Evolutionary conservation across 129 eudicot species (phyloP).

Genomic region (Kitagawia praeruptora): DNA sequence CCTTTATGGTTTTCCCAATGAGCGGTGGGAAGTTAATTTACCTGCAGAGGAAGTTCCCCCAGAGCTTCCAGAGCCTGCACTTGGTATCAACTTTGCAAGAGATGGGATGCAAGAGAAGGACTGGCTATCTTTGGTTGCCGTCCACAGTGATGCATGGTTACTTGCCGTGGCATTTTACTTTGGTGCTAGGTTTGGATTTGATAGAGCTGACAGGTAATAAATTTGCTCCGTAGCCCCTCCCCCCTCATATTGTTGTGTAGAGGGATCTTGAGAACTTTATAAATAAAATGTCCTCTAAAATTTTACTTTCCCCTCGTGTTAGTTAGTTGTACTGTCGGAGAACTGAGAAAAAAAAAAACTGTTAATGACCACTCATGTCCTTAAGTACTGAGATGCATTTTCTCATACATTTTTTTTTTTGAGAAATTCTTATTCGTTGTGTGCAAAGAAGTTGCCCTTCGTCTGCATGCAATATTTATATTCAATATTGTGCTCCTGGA

Average conservation of each 20-base stretch:
- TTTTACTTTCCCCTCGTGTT: not conserved
- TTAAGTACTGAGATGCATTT: not conserved
- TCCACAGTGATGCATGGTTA: slow-evolving; percentile 70
- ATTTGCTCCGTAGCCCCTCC: not conserved
- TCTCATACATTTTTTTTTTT: not conserved
- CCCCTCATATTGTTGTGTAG: not conserved
- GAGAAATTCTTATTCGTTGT: not conserved
- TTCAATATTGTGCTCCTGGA: not conserved
- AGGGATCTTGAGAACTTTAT: not conserved
- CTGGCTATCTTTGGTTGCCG: slow-evolving; percentile 61
- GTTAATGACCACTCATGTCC: not conserved
- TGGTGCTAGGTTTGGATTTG: slow-evolving; percentile 59
- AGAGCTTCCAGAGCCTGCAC: slow-evolving; percentile 71
- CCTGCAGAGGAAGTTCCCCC: slow-evolving; percentile 66
- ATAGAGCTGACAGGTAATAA: slow-evolving; percentile 51
- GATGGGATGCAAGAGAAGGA: slow-evolving; percentile 70
- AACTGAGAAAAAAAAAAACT: not conserved
- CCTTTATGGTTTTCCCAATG: slow-evolving; percentile 53
- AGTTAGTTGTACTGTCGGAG: not conserved
- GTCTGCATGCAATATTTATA: not conserved
- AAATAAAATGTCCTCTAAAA: too few relatives aligned
- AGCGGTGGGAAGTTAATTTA: slow-evolving; percentile 58
- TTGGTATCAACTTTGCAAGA: slow-evolving; percentile 59
- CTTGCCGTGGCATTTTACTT: slow-evolving; percentile 54
- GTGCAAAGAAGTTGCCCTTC: not conserved